A percentile compares a stretch with the other conserved stretches of the same genome.
Conservation (phyloP, 129 eudicot genomes). For the sunflower (Helianthus annuus) region DNA sequence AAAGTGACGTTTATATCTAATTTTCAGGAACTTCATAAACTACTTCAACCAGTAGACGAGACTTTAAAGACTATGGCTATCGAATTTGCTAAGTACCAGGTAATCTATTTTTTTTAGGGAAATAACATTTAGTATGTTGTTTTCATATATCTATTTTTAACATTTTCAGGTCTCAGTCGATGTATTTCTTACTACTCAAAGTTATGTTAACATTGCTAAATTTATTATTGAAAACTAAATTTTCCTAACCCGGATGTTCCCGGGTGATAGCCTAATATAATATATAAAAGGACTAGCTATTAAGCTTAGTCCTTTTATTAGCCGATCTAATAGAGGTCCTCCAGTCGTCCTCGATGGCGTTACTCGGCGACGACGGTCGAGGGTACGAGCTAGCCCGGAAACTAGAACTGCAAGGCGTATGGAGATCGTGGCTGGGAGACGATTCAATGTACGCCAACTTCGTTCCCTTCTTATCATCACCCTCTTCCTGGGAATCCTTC, state of each 20-base stretch:
- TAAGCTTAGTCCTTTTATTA: no score
- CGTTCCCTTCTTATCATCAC: conserved; percentile 60
- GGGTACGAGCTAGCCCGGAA: conserved; percentile 96
- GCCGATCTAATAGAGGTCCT: background rate
- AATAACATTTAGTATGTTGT: background rate
- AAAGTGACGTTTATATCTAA: conserved; percentile 4
- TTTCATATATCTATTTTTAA: background rate
- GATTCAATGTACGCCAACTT: conserved; percentile 67
- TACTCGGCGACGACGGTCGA: conserved; percentile 87
- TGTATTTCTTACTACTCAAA: conserved; percentile 84
- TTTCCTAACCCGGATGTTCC: no score
- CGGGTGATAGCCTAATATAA: no score
- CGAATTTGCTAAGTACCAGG: conserved; percentile 98
- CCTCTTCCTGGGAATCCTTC: conserved; percentile 79
- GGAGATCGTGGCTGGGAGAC: conserved; percentile 96
- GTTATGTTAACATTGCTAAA: conserved; percentile 89
- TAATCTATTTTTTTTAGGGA: conserved; percentile 21
- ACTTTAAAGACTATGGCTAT: conserved; percentile 85
- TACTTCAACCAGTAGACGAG: conserved; percentile 93
- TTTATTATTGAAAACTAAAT: no score
- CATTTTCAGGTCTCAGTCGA: conserved; percentile 87
- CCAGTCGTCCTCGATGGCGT: conserved; percentile 41
- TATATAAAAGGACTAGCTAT: no score
- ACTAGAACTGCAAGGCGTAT: conserved; percentile 77
- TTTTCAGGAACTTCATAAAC: conserved; percentile 82